A percentile compares a stretch with the other conserved stretches of the same genome.
Evolutionary conservation across 2,329 filamentous ascomycete species (phyloP).

Genomic region (Penicillium decumbens): DNA sequence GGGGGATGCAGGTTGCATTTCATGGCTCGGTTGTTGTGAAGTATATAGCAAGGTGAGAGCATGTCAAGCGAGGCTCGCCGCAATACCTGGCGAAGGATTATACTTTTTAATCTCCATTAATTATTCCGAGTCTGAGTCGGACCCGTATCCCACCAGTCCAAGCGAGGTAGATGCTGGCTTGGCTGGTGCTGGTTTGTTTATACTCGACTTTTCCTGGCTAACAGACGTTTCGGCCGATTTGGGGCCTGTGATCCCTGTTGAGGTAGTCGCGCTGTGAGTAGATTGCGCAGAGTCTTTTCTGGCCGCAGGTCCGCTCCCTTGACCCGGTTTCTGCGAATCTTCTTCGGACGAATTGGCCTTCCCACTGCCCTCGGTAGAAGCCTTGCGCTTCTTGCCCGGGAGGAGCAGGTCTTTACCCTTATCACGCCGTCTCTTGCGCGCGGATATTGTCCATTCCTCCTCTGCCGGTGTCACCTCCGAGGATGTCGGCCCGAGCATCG

Average conservation of each 20-base stretch:
- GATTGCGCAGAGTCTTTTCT: neutral
- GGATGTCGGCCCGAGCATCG: conserved; percentile 38
- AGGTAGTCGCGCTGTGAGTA: neutral
- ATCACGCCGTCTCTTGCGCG: conserved; percentile 51
- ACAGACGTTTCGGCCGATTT: neutral
- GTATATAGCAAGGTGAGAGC: neutral
- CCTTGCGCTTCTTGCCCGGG: conserved; percentile 43
- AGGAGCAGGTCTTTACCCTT: conserved; percentile 41
- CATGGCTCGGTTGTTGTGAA: neutral
- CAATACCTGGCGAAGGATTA: no score
- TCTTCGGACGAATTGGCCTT: conserved; percentile 3
- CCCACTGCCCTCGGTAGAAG: conserved; percentile 26
- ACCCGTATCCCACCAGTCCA: conserved; percentile 39
- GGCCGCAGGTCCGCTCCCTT: neutral
- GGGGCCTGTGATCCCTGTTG: neutral
- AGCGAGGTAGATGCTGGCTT: conserved; percentile 27
- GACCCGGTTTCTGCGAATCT: conserved; percentile 8
- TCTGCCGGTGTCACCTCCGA: conserved; percentile 32
- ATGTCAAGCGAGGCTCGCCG: neutral
- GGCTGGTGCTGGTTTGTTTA: conserved; percentile 6
- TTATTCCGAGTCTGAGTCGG: conserved; percentile 42
- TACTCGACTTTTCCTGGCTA: no score
- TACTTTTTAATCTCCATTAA: neutral
- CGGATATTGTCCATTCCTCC: conserved; percentile 48
- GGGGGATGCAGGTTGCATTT: neutral